These are phyloP conservation scores for Manihot esculenta DNA, from an alignment of 441 rosid genomes.

Conservation along the genomic window DNA sequence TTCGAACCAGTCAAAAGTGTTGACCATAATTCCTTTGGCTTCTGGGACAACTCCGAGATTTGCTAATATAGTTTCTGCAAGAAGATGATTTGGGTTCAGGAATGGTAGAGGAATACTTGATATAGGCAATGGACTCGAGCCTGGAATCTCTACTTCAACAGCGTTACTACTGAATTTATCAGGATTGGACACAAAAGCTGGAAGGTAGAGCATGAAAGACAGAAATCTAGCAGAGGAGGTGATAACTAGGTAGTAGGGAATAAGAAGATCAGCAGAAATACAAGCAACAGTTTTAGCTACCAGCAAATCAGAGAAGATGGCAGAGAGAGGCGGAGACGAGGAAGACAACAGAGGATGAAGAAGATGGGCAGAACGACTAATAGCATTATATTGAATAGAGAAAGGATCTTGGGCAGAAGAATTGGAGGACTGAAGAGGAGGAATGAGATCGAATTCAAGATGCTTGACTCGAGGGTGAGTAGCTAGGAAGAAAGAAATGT, in stretches of 20 bases:
- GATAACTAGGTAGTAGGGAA: neutral
- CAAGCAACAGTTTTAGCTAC: neutral
- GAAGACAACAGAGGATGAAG: neutral
- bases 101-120: neutral
- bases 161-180: neutral
- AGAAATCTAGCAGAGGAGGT: neutral
- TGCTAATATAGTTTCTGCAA: conserved; percentile 1
- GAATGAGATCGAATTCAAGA: conserved; percentile 5
- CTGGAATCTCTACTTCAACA: conserved; percentile 2
- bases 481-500: neutral
- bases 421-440: neutral
- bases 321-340: neutral
- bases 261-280: neutral
- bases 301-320: neutral
- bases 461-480: neutral
- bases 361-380: neutral
- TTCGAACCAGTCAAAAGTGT: neutral
- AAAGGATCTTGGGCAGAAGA: neutral
- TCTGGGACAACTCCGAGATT: neutral
- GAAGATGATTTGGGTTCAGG: conserved; percentile 5
- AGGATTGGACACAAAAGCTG: conserved; percentile 4
- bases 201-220: conserved; percentile 4
- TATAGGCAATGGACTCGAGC: neutral
- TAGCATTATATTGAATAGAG: neutral
- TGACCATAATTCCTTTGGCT: neutral